phyloP scores from a whole-genome alignment of 2,329 filamentous ascomycete species.

The Magnaporthiopsis incrustans region DNA sequence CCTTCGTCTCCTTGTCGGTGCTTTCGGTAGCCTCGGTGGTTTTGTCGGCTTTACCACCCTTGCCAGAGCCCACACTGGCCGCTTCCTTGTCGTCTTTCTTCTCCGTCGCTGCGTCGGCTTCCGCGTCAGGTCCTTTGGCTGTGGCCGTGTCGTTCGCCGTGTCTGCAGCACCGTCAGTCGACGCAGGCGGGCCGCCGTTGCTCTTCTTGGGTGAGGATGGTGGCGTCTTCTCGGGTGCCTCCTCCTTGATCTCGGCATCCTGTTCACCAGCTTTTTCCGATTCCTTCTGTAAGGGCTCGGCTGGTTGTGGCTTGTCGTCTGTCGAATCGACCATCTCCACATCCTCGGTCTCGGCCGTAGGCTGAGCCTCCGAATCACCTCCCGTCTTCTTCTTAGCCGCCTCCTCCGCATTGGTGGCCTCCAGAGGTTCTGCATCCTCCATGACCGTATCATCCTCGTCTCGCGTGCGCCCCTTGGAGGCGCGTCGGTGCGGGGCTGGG shows the following conservation, averaged over 20 bases:
- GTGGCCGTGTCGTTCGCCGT: not conserved
- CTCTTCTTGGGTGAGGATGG: not conserved
- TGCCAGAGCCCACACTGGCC: not conserved
- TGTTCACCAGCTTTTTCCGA: not conserved
- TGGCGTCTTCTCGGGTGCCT: constrained; percentile 5
- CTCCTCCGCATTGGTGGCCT: not conserved
- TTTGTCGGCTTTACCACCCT: not conserved
- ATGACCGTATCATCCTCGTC: constrained; percentile 6
- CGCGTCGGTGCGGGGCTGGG: not conserved
- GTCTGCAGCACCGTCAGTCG: not conserved
- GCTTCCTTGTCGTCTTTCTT: not conserved
- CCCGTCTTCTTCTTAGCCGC: not conserved
- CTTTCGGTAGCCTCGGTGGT: not conserved
- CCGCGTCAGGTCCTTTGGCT: not conserved
- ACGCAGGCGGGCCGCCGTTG: not conserved
- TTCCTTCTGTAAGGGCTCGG: not conserved
- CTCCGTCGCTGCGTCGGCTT: not conserved
- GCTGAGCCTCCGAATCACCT: not conserved
- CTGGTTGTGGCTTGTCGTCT: not conserved
- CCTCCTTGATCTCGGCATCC: constrained; percentile 8
- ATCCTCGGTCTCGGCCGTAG: constrained; percentile 3
- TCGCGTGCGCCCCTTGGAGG: constrained; percentile 1
- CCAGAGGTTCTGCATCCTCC: constrained; percentile 4
- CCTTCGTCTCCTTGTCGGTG: not conserved
- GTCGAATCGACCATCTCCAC: constrained; percentile 7